phyloP scores from a whole-genome alignment of 345 rosid species.

The Euphorbia tirucalli region DNA sequence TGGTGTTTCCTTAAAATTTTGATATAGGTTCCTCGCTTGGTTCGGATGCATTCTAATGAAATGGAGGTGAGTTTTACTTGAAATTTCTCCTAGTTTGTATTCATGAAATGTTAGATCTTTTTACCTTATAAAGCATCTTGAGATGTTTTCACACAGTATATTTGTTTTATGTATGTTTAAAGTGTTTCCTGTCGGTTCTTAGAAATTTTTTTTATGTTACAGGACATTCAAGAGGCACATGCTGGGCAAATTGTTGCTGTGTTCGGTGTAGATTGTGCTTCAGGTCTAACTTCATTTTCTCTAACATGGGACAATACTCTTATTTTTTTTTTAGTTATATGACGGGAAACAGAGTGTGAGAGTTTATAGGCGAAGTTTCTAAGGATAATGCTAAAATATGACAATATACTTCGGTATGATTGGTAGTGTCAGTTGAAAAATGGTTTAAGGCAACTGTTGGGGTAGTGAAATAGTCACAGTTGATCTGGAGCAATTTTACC shows the following conservation, averaged over 20 bases:
- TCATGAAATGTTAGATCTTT: background rate
- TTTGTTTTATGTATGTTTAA: background rate
- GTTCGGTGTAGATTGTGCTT: constrained; percentile 97
- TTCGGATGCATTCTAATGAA: constrained; percentile 94
- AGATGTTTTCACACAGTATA: background rate
- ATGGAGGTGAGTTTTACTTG: constrained; percentile 68
- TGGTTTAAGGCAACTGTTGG: background rate
- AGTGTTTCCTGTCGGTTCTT: constrained; percentile 9
- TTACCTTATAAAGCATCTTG: background rate
- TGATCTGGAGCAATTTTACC: background rate
- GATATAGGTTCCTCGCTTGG: constrained; percentile 85
- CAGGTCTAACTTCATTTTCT: constrained; percentile 48
- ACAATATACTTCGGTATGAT: background rate
- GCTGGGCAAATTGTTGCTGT: constrained; percentile 99
- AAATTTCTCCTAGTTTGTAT: constrained; percentile 10
- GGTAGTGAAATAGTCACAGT: background rate
- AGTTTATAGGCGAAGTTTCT: background rate
- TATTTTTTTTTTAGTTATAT: background rate
- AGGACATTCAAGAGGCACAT: constrained; percentile 99
- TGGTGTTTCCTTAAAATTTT: constrained; percentile 22
- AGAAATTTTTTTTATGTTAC: constrained; percentile 16
- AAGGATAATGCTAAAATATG: constrained; percentile 6
- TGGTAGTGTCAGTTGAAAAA: background rate
- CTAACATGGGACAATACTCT: background rate
- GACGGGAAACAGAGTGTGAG: background rate